Evolutionary conservation across 345 rosid species (phyloP).

Genomic region (Rubroshorea leprosula): DNA sequence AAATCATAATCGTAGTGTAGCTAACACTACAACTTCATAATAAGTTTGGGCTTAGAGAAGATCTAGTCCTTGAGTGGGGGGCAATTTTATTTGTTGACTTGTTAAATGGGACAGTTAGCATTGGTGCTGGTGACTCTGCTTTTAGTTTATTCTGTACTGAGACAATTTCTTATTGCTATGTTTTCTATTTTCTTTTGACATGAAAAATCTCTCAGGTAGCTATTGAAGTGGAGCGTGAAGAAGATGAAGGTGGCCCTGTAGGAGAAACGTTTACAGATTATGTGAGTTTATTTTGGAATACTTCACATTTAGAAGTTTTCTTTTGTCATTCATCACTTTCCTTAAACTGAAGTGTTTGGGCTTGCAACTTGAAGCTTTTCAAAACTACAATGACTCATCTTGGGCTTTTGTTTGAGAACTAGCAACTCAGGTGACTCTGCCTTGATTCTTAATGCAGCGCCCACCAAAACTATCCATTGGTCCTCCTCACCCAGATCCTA

Average conservation of each 20-base stretch:
- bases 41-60: too few relatives aligned
- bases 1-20: too few relatives aligned
- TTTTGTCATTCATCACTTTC: slow-evolving; percentile 6
- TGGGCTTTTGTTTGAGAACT: neutral
- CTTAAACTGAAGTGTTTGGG: slow-evolving; percentile 9
- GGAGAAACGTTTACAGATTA: slow-evolving; percentile 97
- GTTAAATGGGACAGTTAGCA: neutral
- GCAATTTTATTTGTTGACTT: too few relatives aligned
- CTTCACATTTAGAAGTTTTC: slow-evolving; percentile 1
- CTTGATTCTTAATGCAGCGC: slow-evolving; percentile 40
- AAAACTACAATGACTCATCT: too few relatives aligned
- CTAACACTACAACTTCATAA: too few relatives aligned
- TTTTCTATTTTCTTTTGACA: slow-evolving; percentile 11
- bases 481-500: slow-evolving; percentile 94
- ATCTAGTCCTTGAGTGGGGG: too few relatives aligned
- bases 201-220: slow-evolving; percentile 63
- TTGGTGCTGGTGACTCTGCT: neutral
- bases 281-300: slow-evolving; percentile 45
- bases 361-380: slow-evolving; percentile 12
- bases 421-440: slow-evolving; percentile 10
- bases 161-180: slow-evolving; percentile 5
- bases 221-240: slow-evolving; percentile 95
- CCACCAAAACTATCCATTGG: slow-evolving; percentile 90
- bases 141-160: neutral
- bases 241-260: slow-evolving; percentile 90